A percentile compares a stretch with the other conserved stretches of the same genome.
Evolutionary conservation across 805 yeast genomes (phyloP).

Genomic region (Candida dajiaensis): DNA sequence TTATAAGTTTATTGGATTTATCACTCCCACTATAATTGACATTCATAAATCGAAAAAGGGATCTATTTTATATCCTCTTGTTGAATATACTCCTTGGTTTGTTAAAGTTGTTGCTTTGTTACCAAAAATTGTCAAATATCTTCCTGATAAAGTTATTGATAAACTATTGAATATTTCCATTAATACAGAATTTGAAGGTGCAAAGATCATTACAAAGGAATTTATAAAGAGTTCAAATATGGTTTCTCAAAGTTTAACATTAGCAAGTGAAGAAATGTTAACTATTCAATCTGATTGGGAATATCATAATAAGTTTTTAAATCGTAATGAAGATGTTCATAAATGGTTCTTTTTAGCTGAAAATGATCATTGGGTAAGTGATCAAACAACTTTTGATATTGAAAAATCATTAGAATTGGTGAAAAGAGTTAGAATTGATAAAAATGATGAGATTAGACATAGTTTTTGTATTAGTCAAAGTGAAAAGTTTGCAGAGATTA

Average conservation of each 20-base stretch:
- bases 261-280: slow-evolving; percentile 58
- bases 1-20: slow-evolving; percentile 46
- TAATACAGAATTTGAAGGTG: slow-evolving; percentile 7
- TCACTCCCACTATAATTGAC: slow-evolving; percentile 67
- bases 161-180: slow-evolving; percentile 5
- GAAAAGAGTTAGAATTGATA: slow-evolving; percentile 25
- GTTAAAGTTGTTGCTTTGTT: slow-evolving; percentile 27
- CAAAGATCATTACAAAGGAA: slow-evolving; percentile 32
- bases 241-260: slow-evolving; percentile 46
- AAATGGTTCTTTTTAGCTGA: slow-evolving; percentile 56
- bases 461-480: slow-evolving; percentile 58
- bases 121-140: slow-evolving; percentile 16
- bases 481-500: slow-evolving; percentile 37
- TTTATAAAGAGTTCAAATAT: slow-evolving; percentile 38
- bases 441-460: slow-evolving; percentile 39
- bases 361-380: slow-evolving; percentile 63
- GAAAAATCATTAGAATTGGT: slow-evolving; percentile 31
- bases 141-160: slow-evolving; percentile 20
- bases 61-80: slow-evolving; percentile 22
- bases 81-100: slow-evolving; percentile 23
- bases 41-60: slow-evolving; percentile 46
- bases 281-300: slow-evolving; percentile 42
- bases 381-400: slow-evolving; percentile 40
- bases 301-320: slow-evolving; percentile 44
- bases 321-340: slow-evolving; percentile 5